phyloP scores from a whole-genome alignment of 768 basidiomycete genomes.

The Pleurotus eryngii region DNA sequence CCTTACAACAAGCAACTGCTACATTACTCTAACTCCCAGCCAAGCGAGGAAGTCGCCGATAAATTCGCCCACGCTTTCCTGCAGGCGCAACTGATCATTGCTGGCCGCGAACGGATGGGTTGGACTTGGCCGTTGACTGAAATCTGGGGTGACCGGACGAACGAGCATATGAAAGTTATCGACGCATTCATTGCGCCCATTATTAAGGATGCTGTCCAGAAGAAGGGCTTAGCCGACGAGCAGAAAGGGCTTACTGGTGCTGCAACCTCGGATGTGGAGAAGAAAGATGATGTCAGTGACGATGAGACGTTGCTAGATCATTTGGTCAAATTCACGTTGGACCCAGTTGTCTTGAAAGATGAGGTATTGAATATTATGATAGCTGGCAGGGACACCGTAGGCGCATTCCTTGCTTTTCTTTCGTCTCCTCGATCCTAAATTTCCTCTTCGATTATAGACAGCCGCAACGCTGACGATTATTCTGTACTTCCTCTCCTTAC shows the following conservation, averaged over 20 bases:
- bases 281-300: slow-evolving; percentile 33
- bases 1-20: slow-evolving; percentile 35
- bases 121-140: slow-evolving; percentile 56
- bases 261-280: slow-evolving; percentile 12
- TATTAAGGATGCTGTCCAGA: slow-evolving; percentile 44
- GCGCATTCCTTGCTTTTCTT: not conserved
- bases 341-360: slow-evolving; percentile 43
- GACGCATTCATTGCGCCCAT: slow-evolving; percentile 52
- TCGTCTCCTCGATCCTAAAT: too few species aligned
- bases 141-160: slow-evolving; percentile 41
- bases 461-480: slow-evolving; percentile 40
- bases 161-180: slow-evolving; percentile 48
- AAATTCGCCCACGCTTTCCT: slow-evolving; percentile 50
- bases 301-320: slow-evolving; percentile 54
- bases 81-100: slow-evolving; percentile 41
- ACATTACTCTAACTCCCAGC: slow-evolving; percentile 9
- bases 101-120: slow-evolving; percentile 40
- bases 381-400: slow-evolving; percentile 39
- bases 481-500: slow-evolving; percentile 44
- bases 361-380: slow-evolving; percentile 44
- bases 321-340: slow-evolving; percentile 48
- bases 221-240: slow-evolving; percentile 20
- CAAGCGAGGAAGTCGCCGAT: slow-evolving; percentile 21
- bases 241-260: slow-evolving; percentile 10
- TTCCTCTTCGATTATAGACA: slow-evolving; percentile 23